Base-by-base conservation (phyloP, 306 rosid genomes). In the Lathyrus sativus region DNA sequence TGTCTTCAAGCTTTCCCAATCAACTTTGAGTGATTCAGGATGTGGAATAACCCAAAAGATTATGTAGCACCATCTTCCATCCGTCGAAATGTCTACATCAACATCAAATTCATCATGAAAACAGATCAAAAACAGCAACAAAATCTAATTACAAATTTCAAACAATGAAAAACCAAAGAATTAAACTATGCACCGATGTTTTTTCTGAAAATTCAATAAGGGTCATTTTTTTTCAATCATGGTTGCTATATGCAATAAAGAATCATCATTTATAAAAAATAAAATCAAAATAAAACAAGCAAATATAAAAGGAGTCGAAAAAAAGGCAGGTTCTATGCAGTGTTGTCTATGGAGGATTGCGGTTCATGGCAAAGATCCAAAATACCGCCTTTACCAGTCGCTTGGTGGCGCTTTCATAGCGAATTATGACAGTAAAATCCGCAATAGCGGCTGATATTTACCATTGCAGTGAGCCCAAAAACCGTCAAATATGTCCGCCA, bases 31-130 rank as follows among this genome's bases (percentile, higher is more conserved):
- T 1, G 86, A 68, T 33, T 55, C 56, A 17, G 84, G 86, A 50
- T 62, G 72, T 6, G 88, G 83, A 68, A 81, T 82, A 68, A 91
- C 92, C 97, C 97, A 91, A 57, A 67, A 74, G 10, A 91, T 85
- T 43, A 88, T 70, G 76, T 81, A 91, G 68, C 97, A 88, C 97
- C 97, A 91, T 66, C 86, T 86, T 78, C 92, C 96, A 73, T 91
- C 97, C 33, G 92, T 91, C 33, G 96, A 81, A 71, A 86, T 74
- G 82, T 91, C 97, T 91, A 67, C 80, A 74, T 10, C 70, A 55
- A 37, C 54, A 79, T 43, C 18, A 33, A 35, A 74, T n/a, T 54
- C 51, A 38, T 28, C 62, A 56, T 3, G 11, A 56, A 22, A 54
- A 22, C 14, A 22, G 9, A 15, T 13, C 41, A 38, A 55, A 62